Base-by-base conservation (phyloP, 2,329 filamentous ascomycete genomes). In the Penicillium digitatum region DNA sequence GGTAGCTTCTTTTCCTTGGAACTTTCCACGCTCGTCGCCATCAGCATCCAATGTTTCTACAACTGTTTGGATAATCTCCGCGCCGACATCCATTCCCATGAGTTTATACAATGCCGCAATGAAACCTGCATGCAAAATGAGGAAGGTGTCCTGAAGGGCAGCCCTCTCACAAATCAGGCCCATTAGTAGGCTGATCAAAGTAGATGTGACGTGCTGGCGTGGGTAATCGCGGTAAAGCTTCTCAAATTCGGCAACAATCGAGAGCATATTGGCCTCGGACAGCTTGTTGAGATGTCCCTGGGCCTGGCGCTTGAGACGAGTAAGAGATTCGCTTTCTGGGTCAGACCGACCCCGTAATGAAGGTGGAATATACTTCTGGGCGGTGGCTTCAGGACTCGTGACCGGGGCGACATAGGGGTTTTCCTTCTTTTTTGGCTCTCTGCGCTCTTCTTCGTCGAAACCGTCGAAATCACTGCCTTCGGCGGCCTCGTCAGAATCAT, bases 211-310 rank as follows among this genome's bases (percentile, higher is more conserved):
- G 66, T 92, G 86, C 58, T 94, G 90, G n/a, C 94, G 85, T 0
- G 94, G 87, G 63, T 95, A 85, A 39, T 87, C 85, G 52, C 87
- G 83, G 69, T 97, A 99, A 1, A 97, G 77, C 57, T 87, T 85
- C 68, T 95, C 90, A 31, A 96, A 81, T 18, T 95, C 88, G 40
- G 83, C 82, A 3, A 96, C 77, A 50, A 97, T 95, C 2, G 89
- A 88, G 6, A 95, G 73, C 59, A 99, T 79, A 64, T 94, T 97
- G 35, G 90, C 86, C 69, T 97, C 93, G 0, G 94, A 96, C 31
- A 99, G 80, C 68, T 93, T 87, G 72, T 99, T 99, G 68, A 99
- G 82, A 18, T 94, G 81, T 68, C 94, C 93, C 70, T 97, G 91
- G 0, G 90, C 80, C 67, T 95, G 90, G 58, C 90, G 85, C 55